phyloP scores from a whole-genome alignment of 2,329 filamentous ascomycete genomes.

The Achaetomium macrosporum region DNA sequence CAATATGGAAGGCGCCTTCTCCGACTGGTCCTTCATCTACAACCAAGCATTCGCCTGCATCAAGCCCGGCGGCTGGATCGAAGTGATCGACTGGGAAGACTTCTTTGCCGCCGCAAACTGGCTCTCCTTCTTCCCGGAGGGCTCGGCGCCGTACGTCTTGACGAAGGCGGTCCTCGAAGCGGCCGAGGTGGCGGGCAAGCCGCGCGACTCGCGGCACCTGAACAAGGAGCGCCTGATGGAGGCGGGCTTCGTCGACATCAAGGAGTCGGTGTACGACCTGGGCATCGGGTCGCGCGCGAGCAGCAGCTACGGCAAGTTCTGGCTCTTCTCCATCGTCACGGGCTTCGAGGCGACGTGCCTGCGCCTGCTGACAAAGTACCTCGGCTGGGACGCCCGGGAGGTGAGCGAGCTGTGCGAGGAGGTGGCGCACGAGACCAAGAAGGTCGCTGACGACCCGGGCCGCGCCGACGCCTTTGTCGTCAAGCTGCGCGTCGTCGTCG shows the following conservation, averaged over 20 bases:
- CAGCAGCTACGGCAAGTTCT: constrained; percentile 46
- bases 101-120: constrained; percentile 35
- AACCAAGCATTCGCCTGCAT: constrained; percentile 46
- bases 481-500: constrained; percentile 44
- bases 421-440: constrained; percentile 43
- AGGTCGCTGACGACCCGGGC: constrained; percentile 41
- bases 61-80: constrained; percentile 53
- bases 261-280: constrained; percentile 42
- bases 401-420: constrained; percentile 43
- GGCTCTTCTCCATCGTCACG: constrained; percentile 48
- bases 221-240: constrained; percentile 40
- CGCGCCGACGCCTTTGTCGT: constrained; percentile 39
- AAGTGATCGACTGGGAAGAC: constrained; percentile 49
- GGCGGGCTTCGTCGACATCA: constrained; percentile 48
- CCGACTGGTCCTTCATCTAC: constrained; percentile 51
- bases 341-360: constrained; percentile 44
- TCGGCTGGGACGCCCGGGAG: constrained; percentile 46
- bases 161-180: constrained; percentile 39
- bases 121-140: constrained; percentile 37
- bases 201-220: constrained; percentile 41
- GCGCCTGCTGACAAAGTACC: constrained; percentile 46
- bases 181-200: constrained; percentile 39
- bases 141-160: constrained; percentile 41
- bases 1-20: constrained; percentile 50
- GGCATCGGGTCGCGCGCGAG: constrained; percentile 40